A percentile compares a stretch with the other conserved stretches of the same genome.
phyloP scores from a whole-genome alignment of 208 protist genomes.

The Leishmania martiniquensis region DNA sequence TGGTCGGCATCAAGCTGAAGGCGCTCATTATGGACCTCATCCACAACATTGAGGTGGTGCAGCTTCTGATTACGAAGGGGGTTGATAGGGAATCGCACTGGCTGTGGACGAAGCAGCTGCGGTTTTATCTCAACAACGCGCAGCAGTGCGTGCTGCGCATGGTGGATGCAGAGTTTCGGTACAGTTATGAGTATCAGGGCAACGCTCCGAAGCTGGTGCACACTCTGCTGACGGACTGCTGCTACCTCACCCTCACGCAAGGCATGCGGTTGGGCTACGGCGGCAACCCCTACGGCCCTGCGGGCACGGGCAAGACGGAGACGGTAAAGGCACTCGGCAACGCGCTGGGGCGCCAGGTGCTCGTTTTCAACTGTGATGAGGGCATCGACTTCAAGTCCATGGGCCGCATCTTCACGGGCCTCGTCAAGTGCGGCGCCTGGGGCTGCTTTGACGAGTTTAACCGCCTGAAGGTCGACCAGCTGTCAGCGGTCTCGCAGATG shows the following conservation, averaged over 20 bases:
- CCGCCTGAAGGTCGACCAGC: conserved; percentile 97
- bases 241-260: conserved; percentile 98
- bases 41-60: conserved; percentile 97
- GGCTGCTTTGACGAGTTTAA: conserved; percentile 99
- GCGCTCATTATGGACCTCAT: conserved; percentile 98
- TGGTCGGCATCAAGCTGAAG: conserved; percentile 96
- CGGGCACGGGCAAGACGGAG: conserved; percentile 99
- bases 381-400: conserved; percentile 99
- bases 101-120: conserved; percentile 98
- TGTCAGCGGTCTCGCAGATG: conserved; percentile 99
- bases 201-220: conserved; percentile 98
- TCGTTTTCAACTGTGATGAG: conserved; percentile 99
- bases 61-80: conserved; percentile 81
- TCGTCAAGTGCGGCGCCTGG: conserved; percentile 99
- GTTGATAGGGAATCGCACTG: conserved; percentile 91
- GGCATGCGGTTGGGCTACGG: conserved; percentile 98
- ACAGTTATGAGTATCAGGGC: conserved; percentile 99
- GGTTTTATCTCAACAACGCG: conserved; percentile 90
- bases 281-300: conserved; percentile 98
- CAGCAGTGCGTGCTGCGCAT: conserved; percentile 90
- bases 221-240: conserved; percentile 98
- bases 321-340: conserved; percentile 98
- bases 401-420: conserved; percentile 98
- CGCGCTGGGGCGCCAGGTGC: conserved; percentile 97
- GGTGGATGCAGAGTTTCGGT: conserved; percentile 95